Evolutionary conservation across 495 filamentous ascomycete genomes (phyloP), one percentile per base, ranked within the genome.

Genomic region (Penicillium goetzii): DNA sequence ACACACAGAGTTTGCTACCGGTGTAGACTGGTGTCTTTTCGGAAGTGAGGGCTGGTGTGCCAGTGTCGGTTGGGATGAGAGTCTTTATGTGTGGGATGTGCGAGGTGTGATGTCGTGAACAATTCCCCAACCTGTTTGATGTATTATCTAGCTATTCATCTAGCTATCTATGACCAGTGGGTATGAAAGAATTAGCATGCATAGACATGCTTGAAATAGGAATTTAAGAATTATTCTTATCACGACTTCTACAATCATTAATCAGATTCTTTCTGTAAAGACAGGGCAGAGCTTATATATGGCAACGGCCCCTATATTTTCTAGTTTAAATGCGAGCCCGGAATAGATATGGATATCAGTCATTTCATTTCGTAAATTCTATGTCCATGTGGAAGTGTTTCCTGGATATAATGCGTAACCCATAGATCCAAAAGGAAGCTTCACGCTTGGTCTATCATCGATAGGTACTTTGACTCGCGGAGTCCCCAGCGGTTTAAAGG

Each of bases 1-100:
- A 43, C 95, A 99, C 78, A 96, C 93, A 2, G 95, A 99, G 79
- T 99, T 99, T 74, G 92, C 88, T 32, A 97, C 91, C n/a, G 95
- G 95, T 19, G 91, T 97, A 11, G 95, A 98, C 72, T 99, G 95
- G 95, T 97, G 95, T 77, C 74, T 99, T 33, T 99, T 99, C 74
- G 95, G 95, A 7, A 87, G 85, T 19, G 94, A 97, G 65, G 95
- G 96, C 4, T 99, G 96, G 96, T 91, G 90, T 75, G 95, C 95
- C 11, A 95, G 88, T 71, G 88, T 88, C 8, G 92, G 92, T 0
- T 99, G 96, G 96, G 95, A 99, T 76, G 91, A 97, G 30, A 84
- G 87, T 65, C 78, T 99, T 34, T 82, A 93, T 71, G 86, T 97
- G 11, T 99, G 93, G 93, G 95, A 99, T 82, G 91, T 92, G 40